These are phyloP conservation scores for Gossypium gossypioides DNA, from an alignment of 441 rosid genomes.

Conservation along the genomic window DNA sequence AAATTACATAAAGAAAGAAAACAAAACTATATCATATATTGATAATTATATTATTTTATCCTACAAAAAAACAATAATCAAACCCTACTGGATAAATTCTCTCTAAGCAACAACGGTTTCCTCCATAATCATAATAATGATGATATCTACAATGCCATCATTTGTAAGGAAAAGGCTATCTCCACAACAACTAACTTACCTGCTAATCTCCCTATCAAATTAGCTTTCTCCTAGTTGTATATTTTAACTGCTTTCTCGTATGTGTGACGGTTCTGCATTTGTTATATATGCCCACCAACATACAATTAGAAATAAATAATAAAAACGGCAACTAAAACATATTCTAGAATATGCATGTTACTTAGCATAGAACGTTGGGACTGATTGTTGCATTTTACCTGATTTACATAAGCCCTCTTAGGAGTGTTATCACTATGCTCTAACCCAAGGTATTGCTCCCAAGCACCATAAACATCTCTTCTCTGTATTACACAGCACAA, in stretches of 20 bases:
- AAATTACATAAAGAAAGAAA: slow-evolving; percentile 23
- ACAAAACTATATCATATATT: background rate
- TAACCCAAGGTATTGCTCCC: slow-evolving; percentile 93
- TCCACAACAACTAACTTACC: slow-evolving; percentile 3
- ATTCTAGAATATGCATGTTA: background rate
- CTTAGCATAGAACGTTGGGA: background rate
- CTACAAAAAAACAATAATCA: slow-evolving; percentile 18
- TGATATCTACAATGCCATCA: slow-evolving; percentile 7
- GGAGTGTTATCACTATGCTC: slow-evolving; percentile 81
- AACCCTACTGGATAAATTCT: slow-evolving; percentile 12
- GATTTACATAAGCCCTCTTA: slow-evolving; percentile 79
- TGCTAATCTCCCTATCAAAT: slow-evolving; percentile 19
- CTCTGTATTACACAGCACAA: slow-evolving; percentile 35
- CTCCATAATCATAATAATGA: slow-evolving; percentile 15
- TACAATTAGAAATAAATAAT: background rate
- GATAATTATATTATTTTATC: background rate
- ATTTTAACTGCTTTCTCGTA: slow-evolving; percentile 83
- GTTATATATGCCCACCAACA: background rate
- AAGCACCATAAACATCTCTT: slow-evolving; percentile 83
- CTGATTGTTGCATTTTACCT: slow-evolving; percentile 32
- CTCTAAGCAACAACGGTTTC: slow-evolving; percentile 11
- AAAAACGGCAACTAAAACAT: background rate
- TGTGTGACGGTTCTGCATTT: slow-evolving; percentile 71
- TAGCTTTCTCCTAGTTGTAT: slow-evolving; percentile 55
- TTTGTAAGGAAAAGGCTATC: background rate